Base-by-base conservation (phyloP, 163 green algal genomes). In the Scenedesmus sp. region DNA sequence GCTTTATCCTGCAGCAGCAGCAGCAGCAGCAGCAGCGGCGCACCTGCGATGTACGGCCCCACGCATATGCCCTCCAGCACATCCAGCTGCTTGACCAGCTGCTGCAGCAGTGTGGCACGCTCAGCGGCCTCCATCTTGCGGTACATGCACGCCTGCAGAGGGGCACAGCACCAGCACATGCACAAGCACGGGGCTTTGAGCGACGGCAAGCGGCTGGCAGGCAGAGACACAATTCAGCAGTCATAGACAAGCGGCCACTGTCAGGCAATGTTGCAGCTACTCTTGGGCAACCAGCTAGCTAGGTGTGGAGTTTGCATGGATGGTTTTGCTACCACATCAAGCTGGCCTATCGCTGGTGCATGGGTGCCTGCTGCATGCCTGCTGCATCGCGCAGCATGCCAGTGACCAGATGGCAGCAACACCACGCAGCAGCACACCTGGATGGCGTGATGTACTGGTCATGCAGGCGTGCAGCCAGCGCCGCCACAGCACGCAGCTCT, bases 401-500 rank as follows among this genome's bases (percentile, higher is more conserved):
- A n/a, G n/a, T n/a, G n/a, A n/a, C n/a, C n/a, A n/a, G 15, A 68
- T 26, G 24, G 15, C 0, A 30, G 18, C 10, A 73, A 13, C 26
- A 6, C 15, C 13, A 26, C 2, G 30, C 3, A 18, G 16, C 13
- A 15, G 22, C 42, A 18, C 37, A 91, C 95, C 87, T 97, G 95
- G 16, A 97, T 93, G 16, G 90, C 16, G 80, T 90, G 43, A 98
- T 96, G 94, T 98, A 98, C 9, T 96, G 79, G 88, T 98, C 96
- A 61, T 95, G 93, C 20, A 98, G 88, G 80, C 95, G 95, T 0
- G 86, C 87, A 2, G 87, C 93, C 59, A 97, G 93, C 0, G 78
- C 81, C 15, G 92, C 93, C 0, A 90, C 40, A 7, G 94, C 95
- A 0, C 93, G 87, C 49, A 89, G 44, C 86, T 97, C 93, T 7